Evolutionary conservation across 306 rosid genomes (phyloP).

Genomic region (Sechiopsis laciniata): DNA sequence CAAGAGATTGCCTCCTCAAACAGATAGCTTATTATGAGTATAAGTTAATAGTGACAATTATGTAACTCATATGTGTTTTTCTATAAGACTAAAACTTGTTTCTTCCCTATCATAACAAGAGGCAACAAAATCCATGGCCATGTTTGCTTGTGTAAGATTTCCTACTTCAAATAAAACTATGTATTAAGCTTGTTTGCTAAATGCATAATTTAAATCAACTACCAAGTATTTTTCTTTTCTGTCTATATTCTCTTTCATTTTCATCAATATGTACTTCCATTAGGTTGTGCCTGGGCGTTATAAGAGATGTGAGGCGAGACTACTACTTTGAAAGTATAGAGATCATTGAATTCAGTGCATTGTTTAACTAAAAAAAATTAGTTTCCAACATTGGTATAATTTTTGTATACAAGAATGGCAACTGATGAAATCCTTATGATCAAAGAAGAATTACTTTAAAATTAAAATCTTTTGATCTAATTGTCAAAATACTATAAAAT

Average conservation of each 20-base stretch:
- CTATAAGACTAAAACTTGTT: background rate
- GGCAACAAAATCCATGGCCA: background rate
- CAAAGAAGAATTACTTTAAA: no score
- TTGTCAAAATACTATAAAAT: no score
- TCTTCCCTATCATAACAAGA: background rate
- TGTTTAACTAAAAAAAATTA: no score
- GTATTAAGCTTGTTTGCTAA: background rate
- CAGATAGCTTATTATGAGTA: constrained; percentile 67
- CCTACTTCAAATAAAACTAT: background rate
- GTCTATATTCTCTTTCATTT: background rate
- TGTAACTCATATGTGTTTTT: background rate
- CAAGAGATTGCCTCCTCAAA: constrained; percentile 69
- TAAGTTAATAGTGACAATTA: background rate
- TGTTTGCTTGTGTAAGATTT: background rate
- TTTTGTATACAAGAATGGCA: no score
- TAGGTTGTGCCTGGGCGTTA: no score
- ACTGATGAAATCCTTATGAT: no score
- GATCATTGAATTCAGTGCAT: no score
- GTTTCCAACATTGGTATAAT: no score
- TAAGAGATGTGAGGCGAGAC: no score
- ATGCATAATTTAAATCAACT: background rate
- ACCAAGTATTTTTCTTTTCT: background rate
- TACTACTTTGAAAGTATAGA: no score
- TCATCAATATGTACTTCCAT: no score
- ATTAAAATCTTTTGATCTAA: no score